Percentiles rank a stretch among this genome's conserved stretches.
These are phyloP conservation scores for Curvularia lunata DNA, from an alignment of 2,329 filamentous ascomycete species.

Conservation along the genomic window DNA sequence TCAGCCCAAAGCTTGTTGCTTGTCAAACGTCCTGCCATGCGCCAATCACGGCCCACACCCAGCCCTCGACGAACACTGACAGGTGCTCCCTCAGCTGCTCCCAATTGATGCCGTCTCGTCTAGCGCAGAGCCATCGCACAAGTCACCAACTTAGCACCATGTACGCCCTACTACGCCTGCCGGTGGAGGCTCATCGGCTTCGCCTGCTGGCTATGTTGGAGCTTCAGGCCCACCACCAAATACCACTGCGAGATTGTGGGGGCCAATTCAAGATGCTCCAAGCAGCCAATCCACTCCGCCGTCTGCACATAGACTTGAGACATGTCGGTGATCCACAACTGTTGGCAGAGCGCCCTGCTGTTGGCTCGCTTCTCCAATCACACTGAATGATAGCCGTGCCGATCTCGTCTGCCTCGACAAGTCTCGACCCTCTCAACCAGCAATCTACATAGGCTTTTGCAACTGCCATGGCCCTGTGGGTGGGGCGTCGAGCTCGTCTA, in stretches of 20 bases:
- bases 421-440: neutral
- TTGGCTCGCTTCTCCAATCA: neutral
- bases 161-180: slow-evolving; percentile 26
- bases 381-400: slow-evolving; percentile 9
- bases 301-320: slow-evolving; percentile 1
- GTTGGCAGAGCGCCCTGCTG: neutral
- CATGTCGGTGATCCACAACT: neutral
- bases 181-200: slow-evolving; percentile 22
- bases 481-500: slow-evolving; percentile 13
- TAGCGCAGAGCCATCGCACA: slow-evolving; percentile 11
- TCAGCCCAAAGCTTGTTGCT: slow-evolving; percentile 36
- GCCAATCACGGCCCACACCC: slow-evolving; percentile 17
- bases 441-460: slow-evolving; percentile 1
- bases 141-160: slow-evolving; percentile 9
- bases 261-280: slow-evolving; percentile 4
- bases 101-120: slow-evolving; percentile 5
- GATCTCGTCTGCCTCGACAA: slow-evolving; percentile 3
- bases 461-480: slow-evolving; percentile 2
- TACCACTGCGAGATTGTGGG: slow-evolving; percentile 9
- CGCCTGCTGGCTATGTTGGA: slow-evolving; percentile 5
- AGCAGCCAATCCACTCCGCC: neutral
- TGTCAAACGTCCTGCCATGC: neutral
- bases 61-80: slow-evolving; percentile 10
- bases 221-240: slow-evolving; percentile 10
- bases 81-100: slow-evolving; percentile 6